A percentile compares a stretch with the other conserved stretches of the same genome.
Evolutionary conservation across 768 basidiomycete genomes (phyloP).

Genomic region (Postia placenta): DNA sequence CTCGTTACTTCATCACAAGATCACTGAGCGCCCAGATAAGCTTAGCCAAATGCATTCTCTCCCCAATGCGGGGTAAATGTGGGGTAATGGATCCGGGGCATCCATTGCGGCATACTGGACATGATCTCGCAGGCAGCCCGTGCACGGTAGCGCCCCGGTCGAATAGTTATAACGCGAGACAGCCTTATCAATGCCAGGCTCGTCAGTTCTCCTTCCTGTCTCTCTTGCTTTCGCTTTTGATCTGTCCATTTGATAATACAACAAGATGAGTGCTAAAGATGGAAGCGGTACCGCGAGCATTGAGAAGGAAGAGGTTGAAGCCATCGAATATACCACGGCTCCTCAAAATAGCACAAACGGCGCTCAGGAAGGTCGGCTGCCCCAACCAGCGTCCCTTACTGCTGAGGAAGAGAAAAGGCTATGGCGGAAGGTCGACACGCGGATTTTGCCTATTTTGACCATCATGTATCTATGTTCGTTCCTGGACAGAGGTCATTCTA

Average conservation of each 20-base stretch:
- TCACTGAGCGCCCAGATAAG: neutral
- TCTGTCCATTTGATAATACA: neutral
- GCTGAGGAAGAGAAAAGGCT: slow-evolving; percentile 30
- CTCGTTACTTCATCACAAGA: too few species aligned
- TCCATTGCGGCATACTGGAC: neutral
- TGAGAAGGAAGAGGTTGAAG: neutral
- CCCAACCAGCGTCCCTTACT: neutral
- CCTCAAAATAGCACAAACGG: too few species aligned
- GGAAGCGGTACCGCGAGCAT: neutral
- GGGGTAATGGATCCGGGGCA: neutral
- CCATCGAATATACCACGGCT: neutral
- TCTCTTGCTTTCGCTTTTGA: neutral
- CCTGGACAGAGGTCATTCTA: slow-evolving; percentile 19
- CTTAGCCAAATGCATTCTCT: neutral
- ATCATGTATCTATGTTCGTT: slow-evolving; percentile 27
- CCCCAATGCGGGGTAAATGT: neutral
- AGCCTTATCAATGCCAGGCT: too few species aligned
- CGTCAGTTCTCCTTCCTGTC: too few species aligned
- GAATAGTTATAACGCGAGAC: too few species aligned
- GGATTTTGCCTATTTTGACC: slow-evolving; percentile 24
- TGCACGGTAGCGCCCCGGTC: too few species aligned
- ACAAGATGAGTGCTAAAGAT: neutral
- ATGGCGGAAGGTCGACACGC: slow-evolving; percentile 25
- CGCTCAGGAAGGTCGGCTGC: neutral
- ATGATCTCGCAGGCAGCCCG: too few species aligned